A percentile compares a stretch with the other conserved stretches of the same genome.
phyloP scores from a whole-genome alignment of 176 grass and related monocot genomes.

The Avena insularis region DNA sequence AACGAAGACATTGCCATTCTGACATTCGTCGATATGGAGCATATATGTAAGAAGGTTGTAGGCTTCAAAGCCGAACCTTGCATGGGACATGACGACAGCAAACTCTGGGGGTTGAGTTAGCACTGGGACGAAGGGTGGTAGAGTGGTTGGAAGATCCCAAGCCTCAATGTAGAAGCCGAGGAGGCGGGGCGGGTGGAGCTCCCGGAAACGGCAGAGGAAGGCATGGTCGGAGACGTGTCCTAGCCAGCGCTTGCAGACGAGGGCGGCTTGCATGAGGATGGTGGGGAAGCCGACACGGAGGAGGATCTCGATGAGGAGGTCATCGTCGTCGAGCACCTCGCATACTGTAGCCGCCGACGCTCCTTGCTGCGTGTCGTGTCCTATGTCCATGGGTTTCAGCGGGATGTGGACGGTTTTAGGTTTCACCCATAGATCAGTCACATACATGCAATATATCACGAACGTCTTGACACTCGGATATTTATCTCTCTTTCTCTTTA shows the following conservation, averaged over 20 bases:
- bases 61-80: too few relatives aligned
- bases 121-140: not conserved
- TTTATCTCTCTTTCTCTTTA: too few relatives aligned
- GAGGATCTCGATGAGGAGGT: not conserved
- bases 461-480: too few relatives aligned
- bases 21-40: not conserved
- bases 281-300: not conserved
- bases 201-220: not conserved
- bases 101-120: too few relatives aligned
- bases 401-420: too few relatives aligned
- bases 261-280: not conserved
- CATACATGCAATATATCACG: too few relatives aligned
- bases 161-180: not conserved
- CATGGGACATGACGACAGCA: too few relatives aligned
- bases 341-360: not conserved
- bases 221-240: not conserved
- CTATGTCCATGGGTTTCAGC: not conserved
- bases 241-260: not conserved
- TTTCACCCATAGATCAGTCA: too few relatives aligned
- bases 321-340: not conserved
- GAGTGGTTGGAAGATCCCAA: not conserved
- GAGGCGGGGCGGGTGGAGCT: not conserved
- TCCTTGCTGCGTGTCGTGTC: not conserved
- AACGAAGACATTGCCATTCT: not conserved
- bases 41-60: not conserved